These are phyloP conservation scores for Mucor racemosus DNA, from an alignment of 371 early-diverging fungal genomes.

Conservation along the genomic window DNA sequence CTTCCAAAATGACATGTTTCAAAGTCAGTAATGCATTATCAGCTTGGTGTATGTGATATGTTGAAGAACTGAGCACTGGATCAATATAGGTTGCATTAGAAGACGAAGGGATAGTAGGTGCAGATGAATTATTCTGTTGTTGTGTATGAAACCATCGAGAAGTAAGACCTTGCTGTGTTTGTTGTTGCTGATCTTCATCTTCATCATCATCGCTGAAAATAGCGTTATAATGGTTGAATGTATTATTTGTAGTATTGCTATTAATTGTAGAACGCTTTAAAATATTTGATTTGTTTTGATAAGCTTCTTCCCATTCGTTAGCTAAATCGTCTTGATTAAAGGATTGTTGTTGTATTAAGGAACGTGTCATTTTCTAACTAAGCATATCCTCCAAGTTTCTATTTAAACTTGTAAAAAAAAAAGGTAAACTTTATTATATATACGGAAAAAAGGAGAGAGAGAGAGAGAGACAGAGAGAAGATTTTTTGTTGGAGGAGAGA, in stretches of 20 bases:
- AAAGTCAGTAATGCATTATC: slow-evolving; percentile 47
- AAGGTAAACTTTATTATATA: not conserved
- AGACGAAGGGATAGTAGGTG: not conserved
- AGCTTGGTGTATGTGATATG: slow-evolving; percentile 50
- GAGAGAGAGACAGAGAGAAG: not conserved
- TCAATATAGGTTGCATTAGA: slow-evolving; percentile 28
- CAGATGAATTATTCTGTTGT: not conserved
- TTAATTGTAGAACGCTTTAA: not conserved
- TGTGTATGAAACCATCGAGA: slow-evolving; percentile 12
- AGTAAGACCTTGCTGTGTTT: not conserved
- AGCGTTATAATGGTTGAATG: slow-evolving; percentile 26
- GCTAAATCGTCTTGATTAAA: slow-evolving; percentile 25
- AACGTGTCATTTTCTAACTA: slow-evolving; percentile 9
- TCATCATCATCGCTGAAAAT: slow-evolving; percentile 57
- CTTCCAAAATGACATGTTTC: slow-evolving; percentile 45
- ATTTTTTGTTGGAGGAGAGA: no score
- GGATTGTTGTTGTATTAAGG: not conserved
- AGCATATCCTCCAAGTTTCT: not conserved
- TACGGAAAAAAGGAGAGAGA: no score
- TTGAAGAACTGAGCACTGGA: slow-evolving; percentile 38
- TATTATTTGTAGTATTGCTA: not conserved
- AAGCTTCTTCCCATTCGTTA: slow-evolving; percentile 31
- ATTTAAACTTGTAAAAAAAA: no score
- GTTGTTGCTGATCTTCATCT: slow-evolving; percentile 16
- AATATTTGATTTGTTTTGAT: slow-evolving; percentile 7